These are phyloP conservation scores for Elsinoe fawcettii DNA, from an alignment of 2,329 filamentous ascomycete species.

Conservation along the genomic window DNA sequence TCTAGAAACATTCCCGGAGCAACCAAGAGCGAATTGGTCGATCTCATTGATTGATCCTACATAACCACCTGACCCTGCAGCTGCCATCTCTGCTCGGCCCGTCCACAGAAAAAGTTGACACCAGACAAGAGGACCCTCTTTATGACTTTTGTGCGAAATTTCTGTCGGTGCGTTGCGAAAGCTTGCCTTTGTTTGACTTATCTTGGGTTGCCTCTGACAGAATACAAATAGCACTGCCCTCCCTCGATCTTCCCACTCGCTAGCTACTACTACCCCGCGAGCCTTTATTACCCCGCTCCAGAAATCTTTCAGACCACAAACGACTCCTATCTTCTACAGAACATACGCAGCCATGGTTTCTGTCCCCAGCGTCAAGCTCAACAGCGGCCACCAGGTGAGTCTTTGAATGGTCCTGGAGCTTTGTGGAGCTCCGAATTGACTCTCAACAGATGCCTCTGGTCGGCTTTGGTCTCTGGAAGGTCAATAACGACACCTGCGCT, in stretches of 20 bases:
- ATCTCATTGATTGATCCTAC: conserved; percentile 5
- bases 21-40: background rate
- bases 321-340: conserved; percentile 4
- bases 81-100: background rate
- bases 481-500: conserved; percentile 62
- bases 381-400: conserved; percentile 31
- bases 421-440: background rate
- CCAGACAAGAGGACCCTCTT: conserved; percentile 1
- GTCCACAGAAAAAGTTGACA: background rate
- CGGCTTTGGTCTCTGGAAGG: conserved; percentile 78
- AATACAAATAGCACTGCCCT: conserved; percentile 13
- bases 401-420: background rate
- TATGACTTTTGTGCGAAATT: conserved; percentile 15
- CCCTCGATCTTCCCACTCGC: conserved; percentile 3
- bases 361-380: conserved; percentile 30
- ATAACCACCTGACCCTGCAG: conserved; percentile 11
- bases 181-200: background rate
- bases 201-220: background rate
- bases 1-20: background rate
- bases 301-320: conserved; percentile 2
- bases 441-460: conserved; percentile 59
- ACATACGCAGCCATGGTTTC: conserved; percentile 25
- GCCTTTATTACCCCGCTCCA: conserved; percentile 13
- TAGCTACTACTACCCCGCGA: conserved; percentile 1
- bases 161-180: conserved; percentile 12